These are phyloP conservation scores for Fagus sylvatica DNA, from an alignment of 306 rosid species.

Conservation along the genomic window DNA sequence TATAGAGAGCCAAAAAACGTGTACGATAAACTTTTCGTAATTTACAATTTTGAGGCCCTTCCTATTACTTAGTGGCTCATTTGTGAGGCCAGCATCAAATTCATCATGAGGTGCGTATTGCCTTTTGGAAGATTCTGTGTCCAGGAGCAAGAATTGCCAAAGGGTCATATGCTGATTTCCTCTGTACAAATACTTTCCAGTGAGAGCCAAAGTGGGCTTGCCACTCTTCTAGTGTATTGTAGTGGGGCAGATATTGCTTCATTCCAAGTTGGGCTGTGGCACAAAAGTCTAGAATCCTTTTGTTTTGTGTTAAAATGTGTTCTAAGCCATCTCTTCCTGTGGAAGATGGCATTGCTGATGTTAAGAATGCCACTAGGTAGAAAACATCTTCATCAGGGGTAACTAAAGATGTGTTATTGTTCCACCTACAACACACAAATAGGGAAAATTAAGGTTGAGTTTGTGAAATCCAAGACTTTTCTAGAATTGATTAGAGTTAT, in stretches of 20 bases:
- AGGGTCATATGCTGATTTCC: conserved; percentile 82
- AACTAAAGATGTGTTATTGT: conserved; percentile 68
- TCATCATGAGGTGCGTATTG: conserved; percentile 33
- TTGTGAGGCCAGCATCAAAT: background rate
- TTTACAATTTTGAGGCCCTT: conserved; percentile 13
- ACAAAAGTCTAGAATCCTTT: conserved; percentile 63
- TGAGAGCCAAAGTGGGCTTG: conserved; percentile 69
- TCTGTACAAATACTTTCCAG: conserved; percentile 60
- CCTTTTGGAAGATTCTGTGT: conserved; percentile 83
- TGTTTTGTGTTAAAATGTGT: conserved; percentile 61
- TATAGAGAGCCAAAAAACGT: conserved; percentile 24
- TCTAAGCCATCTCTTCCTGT: conserved; percentile 63
- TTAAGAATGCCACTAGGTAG: conserved; percentile 72
- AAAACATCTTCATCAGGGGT: conserved; percentile 91
- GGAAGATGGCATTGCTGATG: conserved; percentile 75
- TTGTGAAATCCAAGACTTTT: background rate
- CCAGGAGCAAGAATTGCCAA: conserved; percentile 93
- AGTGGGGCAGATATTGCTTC: conserved; percentile 87
- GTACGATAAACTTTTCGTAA: conserved; percentile 6
- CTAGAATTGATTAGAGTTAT: conserved; percentile 1
- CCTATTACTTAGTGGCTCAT: background rate
- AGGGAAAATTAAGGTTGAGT: conserved; percentile 3
- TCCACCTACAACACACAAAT: conserved; percentile 60
- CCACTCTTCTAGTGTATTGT: conserved; percentile 76
- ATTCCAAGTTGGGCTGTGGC: conserved; percentile 41